Evolutionary conservation across 495 filamentous ascomycete genomes (phyloP), one percentile per base, ranked within the genome.

Genomic region (Hypoxylon lenormandii): DNA sequence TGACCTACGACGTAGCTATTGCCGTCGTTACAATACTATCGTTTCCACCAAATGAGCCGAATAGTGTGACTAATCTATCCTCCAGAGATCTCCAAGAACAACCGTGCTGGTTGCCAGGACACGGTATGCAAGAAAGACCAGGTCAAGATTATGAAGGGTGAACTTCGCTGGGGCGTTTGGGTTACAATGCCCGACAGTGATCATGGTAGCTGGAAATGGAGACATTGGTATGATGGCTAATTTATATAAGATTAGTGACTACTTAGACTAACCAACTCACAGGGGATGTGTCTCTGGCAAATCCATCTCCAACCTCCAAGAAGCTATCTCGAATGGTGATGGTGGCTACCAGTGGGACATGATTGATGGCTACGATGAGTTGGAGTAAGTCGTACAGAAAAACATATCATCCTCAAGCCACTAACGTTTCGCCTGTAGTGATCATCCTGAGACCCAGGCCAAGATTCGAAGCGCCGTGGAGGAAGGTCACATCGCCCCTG

Each of bases 251-350:
- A 56, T 26, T 53, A 64, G 16, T 60, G 21, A 30, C 49, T 12
- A 57, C 16, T 40, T 36, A 26, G 10, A 50, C 55, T 58, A 58
- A 48, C 22, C 10, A n/a, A 16, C 60, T 46, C 50, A 13, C 22
- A 94, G 92, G 92, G 92, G 92, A n/a, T 96, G 92, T 60, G 84
- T 89, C 33, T 93, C 91, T 7, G 90, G 91, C 1, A 74, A 78
- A 23, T 79, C 87, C 51, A 79, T 94, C 56, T 22, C 66, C 40
- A 88, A 90, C 64, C 67, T 91, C 43, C 82, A 82, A 28, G 80
- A 85, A 2, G 47, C 52, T 5, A 75, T 87, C 46, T 73, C 72
- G 16, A 52, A 64, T 19, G 72, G 54, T 5, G 71, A 79, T 4
- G 79, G 79, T 18, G 74, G 69, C 18, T 80, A 81, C 30, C 68